phyloP scores from a whole-genome alignment of 129 eudicot species.

The Pittosporum tobira region DNA sequence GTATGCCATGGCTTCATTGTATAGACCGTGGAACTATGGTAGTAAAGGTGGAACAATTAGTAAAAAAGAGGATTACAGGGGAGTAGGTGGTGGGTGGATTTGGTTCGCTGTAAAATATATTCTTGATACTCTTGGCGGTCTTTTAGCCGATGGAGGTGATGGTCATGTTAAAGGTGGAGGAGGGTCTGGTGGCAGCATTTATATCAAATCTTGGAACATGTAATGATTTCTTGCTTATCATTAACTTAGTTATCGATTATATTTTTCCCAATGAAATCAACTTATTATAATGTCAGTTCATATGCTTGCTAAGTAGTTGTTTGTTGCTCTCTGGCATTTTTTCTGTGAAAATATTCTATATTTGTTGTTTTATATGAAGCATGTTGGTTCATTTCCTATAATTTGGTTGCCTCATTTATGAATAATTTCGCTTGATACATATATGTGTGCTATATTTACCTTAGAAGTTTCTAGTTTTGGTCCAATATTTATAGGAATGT shows the following conservation, averaged over 20 bases:
- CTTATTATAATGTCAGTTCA: too few species aligned
- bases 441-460: too few species aligned
- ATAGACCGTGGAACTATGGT: slow-evolving; percentile 56
- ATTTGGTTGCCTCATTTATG: too few species aligned
- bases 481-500: too few species aligned
- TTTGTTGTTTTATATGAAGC: too few species aligned
- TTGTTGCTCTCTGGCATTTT: too few species aligned
- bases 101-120: slow-evolving; percentile 40
- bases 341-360: neutral
- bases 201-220: slow-evolving; percentile 50
- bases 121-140: slow-evolving; percentile 35
- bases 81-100: slow-evolving; percentile 84
- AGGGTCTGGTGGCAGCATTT: slow-evolving; percentile 92
- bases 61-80: slow-evolving; percentile 67
- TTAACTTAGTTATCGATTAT: slow-evolving; percentile 6
- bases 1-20: slow-evolving; percentile 54
- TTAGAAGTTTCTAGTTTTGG: too few species aligned
- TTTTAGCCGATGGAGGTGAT: slow-evolving; percentile 76
- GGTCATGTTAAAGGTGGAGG: slow-evolving; percentile 90
- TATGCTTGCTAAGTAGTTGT: too few species aligned
- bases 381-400: too few species aligned
- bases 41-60: slow-evolving; percentile 76
- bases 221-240: slow-evolving; percentile 26
- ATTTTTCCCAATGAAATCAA: too few species aligned
- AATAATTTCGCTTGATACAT: too few species aligned